Evolutionary conservation across 2,329 filamentous ascomycete species (phyloP).

Genomic region (Cadophora sp.): DNA sequence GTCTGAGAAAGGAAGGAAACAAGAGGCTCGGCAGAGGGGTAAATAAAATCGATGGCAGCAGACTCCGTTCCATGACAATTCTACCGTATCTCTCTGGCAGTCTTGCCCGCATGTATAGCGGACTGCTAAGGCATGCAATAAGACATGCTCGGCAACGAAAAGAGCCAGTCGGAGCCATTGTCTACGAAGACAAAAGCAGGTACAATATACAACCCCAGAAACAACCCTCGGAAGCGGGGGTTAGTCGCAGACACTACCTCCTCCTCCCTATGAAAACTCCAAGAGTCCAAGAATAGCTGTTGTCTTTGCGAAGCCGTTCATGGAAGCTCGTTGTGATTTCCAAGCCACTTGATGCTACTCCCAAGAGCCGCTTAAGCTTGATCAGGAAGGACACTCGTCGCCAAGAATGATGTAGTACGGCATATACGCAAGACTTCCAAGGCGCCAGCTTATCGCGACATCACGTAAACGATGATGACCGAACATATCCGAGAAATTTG

Average conservation of each 20-base stretch:
- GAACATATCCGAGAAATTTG: neutral
- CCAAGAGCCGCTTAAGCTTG: constrained; percentile 3
- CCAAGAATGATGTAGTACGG: neutral
- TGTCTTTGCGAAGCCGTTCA: neutral
- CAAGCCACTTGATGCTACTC: constrained; percentile 14
- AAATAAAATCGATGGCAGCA: neutral
- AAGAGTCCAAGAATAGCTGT: neutral
- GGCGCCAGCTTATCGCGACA: constrained; percentile 17
- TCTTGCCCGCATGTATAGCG: constrained; percentile 6
- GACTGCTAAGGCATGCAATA: neutral
- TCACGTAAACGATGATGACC: constrained; percentile 7
- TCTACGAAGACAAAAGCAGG: constrained; percentile 3
- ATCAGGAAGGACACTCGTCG: constrained; percentile 14
- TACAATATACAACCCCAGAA: constrained; percentile 2
- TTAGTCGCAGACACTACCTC: neutral
- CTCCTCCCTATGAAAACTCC: neutral
- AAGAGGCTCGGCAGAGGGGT: constrained; percentile 26
- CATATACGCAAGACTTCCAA: constrained; percentile 16
- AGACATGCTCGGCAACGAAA: neutral
- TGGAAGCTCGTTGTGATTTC: constrained; percentile 10
- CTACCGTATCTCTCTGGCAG: neutral
- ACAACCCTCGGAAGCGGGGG: neutral
- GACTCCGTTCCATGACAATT: neutral
- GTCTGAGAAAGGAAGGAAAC: constrained; percentile 29
- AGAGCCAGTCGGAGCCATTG: constrained; percentile 9